Conservation (phyloP, 768 basidiomycete genomes). For the Termitomyces bulborhizus region DNA sequence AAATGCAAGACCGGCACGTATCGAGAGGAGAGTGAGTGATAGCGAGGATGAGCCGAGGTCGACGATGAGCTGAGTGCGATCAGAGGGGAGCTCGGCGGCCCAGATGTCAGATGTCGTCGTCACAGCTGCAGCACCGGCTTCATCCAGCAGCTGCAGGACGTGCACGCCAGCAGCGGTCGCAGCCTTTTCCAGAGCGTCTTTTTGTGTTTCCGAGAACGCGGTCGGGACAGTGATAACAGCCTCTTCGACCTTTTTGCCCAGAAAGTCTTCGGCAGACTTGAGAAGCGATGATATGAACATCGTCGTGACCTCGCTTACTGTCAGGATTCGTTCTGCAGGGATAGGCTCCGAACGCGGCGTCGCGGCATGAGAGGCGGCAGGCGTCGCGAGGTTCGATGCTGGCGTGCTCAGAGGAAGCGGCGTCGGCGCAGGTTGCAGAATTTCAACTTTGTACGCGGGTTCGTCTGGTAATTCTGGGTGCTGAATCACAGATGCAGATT, state of each 20-base stretch:
- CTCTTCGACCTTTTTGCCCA: constrained; percentile 71
- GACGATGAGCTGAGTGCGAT: constrained; percentile 76
- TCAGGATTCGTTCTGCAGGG: constrained; percentile 62
- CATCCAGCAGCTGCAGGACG: constrained; percentile 84
- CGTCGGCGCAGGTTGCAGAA: constrained; percentile 72
- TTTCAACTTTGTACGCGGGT: constrained; percentile 79
- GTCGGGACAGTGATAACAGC: constrained; percentile 82
- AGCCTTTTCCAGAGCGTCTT: constrained; percentile 64
- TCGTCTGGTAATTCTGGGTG: constrained; percentile 65
- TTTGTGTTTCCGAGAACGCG: constrained; percentile 66
- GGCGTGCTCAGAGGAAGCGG: constrained; percentile 46
- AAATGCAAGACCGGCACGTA: constrained; percentile 71
- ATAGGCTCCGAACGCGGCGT: constrained; percentile 73
- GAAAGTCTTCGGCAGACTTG: constrained; percentile 85
- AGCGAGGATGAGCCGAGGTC: constrained; percentile 78
- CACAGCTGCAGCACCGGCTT: constrained; percentile 71
- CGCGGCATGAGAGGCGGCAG: constrained; percentile 58
- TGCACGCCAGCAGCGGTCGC: constrained; percentile 76
- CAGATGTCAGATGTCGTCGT: constrained; percentile 44
- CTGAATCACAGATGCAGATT: constrained; percentile 71
- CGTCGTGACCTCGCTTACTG: constrained; percentile 75
- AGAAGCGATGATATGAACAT: constrained; percentile 83
- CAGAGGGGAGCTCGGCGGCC: constrained; percentile 36
- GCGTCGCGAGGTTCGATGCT: constrained; percentile 37
- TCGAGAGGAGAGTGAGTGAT: constrained; percentile 60